A percentile compares a stretch with the other conserved stretches of the same genome.
Evolutionary conservation across 192 early-diverging fungal genomes (phyloP).

Genomic region (Allomyces javanicus): DNA sequence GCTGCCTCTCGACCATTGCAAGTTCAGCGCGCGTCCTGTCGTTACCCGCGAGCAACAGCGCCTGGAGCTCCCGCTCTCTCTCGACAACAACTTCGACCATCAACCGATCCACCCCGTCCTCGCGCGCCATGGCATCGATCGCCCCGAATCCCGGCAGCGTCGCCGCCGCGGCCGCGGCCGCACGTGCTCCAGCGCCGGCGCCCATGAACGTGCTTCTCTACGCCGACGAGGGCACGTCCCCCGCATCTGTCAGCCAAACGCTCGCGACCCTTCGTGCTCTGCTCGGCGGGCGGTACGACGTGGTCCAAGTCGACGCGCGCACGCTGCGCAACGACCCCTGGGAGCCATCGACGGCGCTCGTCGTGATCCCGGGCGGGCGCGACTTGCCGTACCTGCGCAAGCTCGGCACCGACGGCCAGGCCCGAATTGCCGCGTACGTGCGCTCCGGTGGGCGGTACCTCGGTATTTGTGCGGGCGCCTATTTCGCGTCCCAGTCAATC

Average conservation of each 20-base stretch:
- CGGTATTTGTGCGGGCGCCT: slow-evolving; percentile 83
- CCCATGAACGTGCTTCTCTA: slow-evolving; percentile 70
- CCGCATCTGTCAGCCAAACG: slow-evolving; percentile 36
- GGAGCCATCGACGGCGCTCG: slow-evolving; percentile 61
- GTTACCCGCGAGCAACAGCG: too few relatives aligned
- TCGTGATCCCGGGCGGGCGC: slow-evolving; percentile 79
- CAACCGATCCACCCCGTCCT: too few relatives aligned
- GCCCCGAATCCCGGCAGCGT: too few relatives aligned
- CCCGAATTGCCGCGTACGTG: slow-evolving; percentile 45
- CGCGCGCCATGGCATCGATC: too few relatives aligned
- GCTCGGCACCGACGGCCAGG: slow-evolving; percentile 42
- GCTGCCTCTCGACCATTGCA: too few relatives aligned
- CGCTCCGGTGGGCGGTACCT: slow-evolving; percentile 60
- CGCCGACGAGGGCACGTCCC: slow-evolving; percentile 52
- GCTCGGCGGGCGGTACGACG: slow-evolving; percentile 67
- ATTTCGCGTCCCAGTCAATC: slow-evolving; percentile 48
- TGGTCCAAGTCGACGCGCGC: slow-evolving; percentile 59
- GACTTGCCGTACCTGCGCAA: slow-evolving; percentile 60
- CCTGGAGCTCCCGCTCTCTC: too few relatives aligned
- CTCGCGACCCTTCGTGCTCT: slow-evolving; percentile 47
- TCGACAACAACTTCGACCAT: too few relatives aligned
- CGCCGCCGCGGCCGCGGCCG: too few relatives aligned
- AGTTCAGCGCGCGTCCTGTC: too few relatives aligned
- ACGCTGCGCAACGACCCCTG: slow-evolving; percentile 61
- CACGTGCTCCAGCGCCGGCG: neutral